phyloP scores from a whole-genome alignment of 2,329 filamentous ascomycete genomes.

The Acrodontium crateriforme region DNA sequence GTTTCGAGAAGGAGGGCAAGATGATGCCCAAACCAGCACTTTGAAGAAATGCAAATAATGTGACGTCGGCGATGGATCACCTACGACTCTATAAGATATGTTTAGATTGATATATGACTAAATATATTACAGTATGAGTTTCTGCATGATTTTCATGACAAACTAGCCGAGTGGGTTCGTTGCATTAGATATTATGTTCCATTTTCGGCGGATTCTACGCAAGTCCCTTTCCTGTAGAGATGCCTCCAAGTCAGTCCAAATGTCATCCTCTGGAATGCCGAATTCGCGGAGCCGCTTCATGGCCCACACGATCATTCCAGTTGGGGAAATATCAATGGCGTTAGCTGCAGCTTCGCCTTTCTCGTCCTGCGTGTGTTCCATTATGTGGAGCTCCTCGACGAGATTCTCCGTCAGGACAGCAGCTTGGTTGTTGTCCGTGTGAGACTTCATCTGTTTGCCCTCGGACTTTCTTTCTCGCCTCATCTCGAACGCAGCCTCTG shows the following conservation, averaged over 20 bases:
- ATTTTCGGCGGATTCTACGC: no score
- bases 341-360: background rate
- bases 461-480: constrained; percentile 12
- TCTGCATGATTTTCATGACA: no score
- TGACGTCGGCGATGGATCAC: no score
- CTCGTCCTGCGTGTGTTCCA: background rate
- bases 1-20: constrained; percentile 21
- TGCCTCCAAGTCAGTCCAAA: constrained; percentile 1
- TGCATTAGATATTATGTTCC: no score
- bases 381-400: background rate
- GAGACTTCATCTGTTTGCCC: constrained; percentile 1
- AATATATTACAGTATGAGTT: no score
- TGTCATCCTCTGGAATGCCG: constrained; percentile 1
- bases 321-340: constrained; percentile 4
- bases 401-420: background rate
- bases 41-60: no score
- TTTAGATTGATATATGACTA: no score
- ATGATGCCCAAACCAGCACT: constrained; percentile 19
- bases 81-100: no score
- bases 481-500: no score
- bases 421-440: background rate
- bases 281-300: constrained; percentile 5
- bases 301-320: constrained; percentile 10
- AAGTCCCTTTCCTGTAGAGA: background rate
- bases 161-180: no score